Conservation (phyloP, 768 basidiomycete genomes). For the Tephrocybe sp. region DNA sequence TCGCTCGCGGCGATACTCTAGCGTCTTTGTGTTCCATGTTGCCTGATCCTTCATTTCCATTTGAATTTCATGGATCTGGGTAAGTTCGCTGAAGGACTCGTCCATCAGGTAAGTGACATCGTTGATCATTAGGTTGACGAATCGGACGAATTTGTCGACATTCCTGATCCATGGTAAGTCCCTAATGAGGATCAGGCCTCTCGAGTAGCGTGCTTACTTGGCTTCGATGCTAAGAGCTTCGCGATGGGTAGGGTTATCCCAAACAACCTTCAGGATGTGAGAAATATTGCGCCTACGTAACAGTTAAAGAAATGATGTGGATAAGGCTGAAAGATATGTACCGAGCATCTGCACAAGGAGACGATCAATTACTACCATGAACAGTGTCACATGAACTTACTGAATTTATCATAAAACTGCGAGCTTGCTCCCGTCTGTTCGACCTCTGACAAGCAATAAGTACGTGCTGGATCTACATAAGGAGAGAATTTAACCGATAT, state of each 20-base stretch:
- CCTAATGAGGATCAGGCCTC: too few species aligned
- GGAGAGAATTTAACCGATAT: conserved; percentile 67
- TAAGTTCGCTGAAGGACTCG: conserved; percentile 87
- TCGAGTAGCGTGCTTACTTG: conserved; percentile 54
- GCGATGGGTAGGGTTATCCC: conserved; percentile 88
- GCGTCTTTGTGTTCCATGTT: conserved; percentile 66
- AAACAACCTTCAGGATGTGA: conserved; percentile 84
- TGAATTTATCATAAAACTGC: conserved; percentile 98
- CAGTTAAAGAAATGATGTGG: not conserved
- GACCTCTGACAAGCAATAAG: conserved; percentile 61
- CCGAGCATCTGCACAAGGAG: conserved; percentile 15
- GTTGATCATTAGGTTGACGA: conserved; percentile 98
- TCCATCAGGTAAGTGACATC: conserved; percentile 98
- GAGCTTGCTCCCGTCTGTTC: conserved; percentile 97
- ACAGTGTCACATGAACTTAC: conserved; percentile 43
- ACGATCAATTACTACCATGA: not conserved
- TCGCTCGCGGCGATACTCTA: conserved; percentile 80
- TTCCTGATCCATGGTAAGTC: too few species aligned
- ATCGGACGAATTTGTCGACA: conserved; percentile 91
- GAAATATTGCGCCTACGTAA: conserved; percentile 75
- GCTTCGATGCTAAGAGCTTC: conserved; percentile 83
- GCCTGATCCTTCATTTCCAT: conserved; percentile 76
- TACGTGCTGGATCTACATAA: not conserved
- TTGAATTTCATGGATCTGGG: conserved; percentile 87
- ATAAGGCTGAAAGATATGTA: not conserved